Conservation (phyloP, 108 stramenopile genomes). For the Seminavis robusta region DNA sequence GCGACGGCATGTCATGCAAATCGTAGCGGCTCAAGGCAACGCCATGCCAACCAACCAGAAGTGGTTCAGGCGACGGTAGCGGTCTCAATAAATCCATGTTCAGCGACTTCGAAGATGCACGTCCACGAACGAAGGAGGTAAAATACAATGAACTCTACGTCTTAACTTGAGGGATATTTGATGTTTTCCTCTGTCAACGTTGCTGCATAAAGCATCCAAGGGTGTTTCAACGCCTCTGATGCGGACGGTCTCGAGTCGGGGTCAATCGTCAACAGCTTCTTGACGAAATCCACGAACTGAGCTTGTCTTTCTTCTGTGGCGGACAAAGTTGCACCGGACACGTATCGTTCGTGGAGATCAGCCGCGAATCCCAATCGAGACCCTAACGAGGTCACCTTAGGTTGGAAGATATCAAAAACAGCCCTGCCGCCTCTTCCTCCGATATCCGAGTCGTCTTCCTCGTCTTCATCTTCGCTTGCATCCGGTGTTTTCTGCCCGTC, state of each 20-base stretch:
- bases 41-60: no score
- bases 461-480: conserved; percentile 18
- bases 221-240: conserved; percentile 76
- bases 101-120: no score
- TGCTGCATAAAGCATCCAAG: conserved; percentile 79
- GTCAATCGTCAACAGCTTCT: conserved; percentile 74
- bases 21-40: no score
- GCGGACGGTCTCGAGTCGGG: conserved; percentile 74
- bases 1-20: no score
- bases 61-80: no score
- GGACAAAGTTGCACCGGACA: conserved; percentile 5
- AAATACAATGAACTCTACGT: neutral
- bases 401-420: conserved; percentile 72
- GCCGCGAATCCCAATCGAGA: conserved; percentile 66
- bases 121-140: neutral
- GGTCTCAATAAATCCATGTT: no score
- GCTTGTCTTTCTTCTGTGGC: conserved; percentile 50
- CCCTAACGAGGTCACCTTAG: conserved; percentile 66
- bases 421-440: neutral
- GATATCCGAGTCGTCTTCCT: conserved; percentile 20
- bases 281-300: conserved; percentile 81
- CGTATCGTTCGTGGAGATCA: conserved; percentile 53
- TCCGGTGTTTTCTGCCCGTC: conserved; percentile 30
- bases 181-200: conserved; percentile 74
- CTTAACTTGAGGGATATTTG: conserved; percentile 52